Percentiles rank a stretch among this genome's conserved stretches.
These are phyloP conservation scores for Mycosphaerella sp. DNA, from an alignment of 2,329 filamentous ascomycete species.

Conservation along the genomic window DNA sequence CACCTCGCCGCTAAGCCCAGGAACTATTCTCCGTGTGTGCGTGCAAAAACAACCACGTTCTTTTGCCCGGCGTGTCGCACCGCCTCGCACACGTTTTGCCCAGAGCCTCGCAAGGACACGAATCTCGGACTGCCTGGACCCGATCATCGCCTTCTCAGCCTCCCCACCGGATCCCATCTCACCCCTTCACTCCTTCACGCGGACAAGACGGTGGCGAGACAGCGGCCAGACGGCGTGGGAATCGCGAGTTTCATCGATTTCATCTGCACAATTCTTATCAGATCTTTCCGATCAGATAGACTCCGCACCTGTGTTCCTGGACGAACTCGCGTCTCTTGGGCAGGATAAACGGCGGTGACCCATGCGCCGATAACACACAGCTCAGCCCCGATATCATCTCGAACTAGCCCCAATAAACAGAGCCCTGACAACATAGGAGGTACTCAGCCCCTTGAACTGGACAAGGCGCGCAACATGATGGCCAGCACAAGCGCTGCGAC, in stretches of 20 bases:
- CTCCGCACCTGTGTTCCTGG: conserved; percentile 13
- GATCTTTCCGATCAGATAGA: conserved; percentile 16
- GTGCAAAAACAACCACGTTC: neutral
- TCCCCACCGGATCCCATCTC: neutral
- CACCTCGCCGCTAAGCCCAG: neutral
- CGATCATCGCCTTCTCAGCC: neutral
- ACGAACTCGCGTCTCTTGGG: neutral
- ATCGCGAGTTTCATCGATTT: no score
- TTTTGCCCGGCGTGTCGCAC: neutral
- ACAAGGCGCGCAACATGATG: conserved; percentile 6
- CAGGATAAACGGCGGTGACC: neutral
- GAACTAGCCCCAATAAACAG: no score
- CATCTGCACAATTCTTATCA: conserved; percentile 6
- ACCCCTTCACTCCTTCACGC: neutral
- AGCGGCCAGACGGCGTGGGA: neutral
- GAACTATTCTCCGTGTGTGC: neutral
- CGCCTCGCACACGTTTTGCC: neutral
- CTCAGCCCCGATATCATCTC: no score
- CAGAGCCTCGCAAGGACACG: neutral
- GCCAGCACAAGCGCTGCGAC: conserved; percentile 10
- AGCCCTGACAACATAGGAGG: no score
- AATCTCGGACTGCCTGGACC: neutral
- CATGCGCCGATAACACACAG: conserved; percentile 12
- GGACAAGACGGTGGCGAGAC: neutral
- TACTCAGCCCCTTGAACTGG: no score